Conservation (phyloP, 148 eudicot genomes). For the Silene uniflora region DNA sequence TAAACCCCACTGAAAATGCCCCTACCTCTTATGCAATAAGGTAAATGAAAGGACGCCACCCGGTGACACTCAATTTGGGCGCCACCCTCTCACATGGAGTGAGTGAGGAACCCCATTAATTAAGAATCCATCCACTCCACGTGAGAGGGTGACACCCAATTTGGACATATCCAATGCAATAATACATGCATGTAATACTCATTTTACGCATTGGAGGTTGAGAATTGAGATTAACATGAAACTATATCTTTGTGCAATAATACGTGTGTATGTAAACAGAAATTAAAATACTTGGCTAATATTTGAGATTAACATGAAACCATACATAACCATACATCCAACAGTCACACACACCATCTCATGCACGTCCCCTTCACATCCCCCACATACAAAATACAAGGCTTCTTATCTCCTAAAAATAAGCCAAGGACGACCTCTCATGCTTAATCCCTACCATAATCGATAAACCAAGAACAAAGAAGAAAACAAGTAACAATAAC, state of each 20-base stretch:
- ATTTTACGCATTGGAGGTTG: not conserved
- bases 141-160: no score
- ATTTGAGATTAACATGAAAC: no score
- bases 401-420: not conserved
- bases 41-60: no score
- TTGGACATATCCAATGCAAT: no score
- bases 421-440: not conserved
- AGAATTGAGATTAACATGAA: not conserved
- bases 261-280: not conserved
- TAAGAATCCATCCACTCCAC: no score
- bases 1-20: no score
- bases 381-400: not conserved
- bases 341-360: conserved; percentile 10
- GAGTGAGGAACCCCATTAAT: no score
- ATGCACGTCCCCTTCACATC: conserved; percentile 11
- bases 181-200: no score
- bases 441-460: not conserved
- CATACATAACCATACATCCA: conserved; percentile 21
- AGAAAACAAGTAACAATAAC: not conserved
- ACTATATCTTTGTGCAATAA: conserved; percentile 9
- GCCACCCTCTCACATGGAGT: no score
- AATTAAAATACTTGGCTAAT: conserved; percentile 19
- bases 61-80: no score
- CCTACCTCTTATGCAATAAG: no score
- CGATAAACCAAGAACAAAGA: not conserved